Conservation (phyloP, 2,329 filamentous ascomycete genomes). For the Zasmidium citrigriseum region DNA sequence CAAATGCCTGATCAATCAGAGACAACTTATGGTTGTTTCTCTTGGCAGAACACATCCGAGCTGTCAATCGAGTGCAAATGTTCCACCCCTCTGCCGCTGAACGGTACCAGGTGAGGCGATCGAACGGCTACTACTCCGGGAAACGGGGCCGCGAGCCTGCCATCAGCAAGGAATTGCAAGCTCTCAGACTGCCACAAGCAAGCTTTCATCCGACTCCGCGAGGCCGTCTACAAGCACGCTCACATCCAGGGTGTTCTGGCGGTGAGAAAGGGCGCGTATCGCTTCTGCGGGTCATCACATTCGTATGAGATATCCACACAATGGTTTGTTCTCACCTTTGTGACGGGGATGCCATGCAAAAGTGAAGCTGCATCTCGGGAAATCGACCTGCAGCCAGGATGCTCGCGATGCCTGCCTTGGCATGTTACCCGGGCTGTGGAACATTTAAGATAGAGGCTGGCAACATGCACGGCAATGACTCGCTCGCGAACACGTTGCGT, state of each 20-base stretch:
- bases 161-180: not conserved
- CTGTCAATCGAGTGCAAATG: not conserved
- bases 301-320: not conserved
- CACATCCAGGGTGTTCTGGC: too few species aligned
- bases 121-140: not conserved
- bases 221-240: too few species aligned
- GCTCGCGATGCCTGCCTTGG: not conserved
- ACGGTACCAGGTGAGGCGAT: too few species aligned
- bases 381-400: not conserved
- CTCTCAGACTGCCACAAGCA: not conserved
- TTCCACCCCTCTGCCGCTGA: not conserved
- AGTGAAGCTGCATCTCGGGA: not conserved
- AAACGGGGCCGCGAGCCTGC: not conserved
- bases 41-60: not conserved
- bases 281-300: too few species aligned
- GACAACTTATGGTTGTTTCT: not conserved
- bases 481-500: not conserved
- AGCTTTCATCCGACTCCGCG: too few species aligned
- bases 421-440: not conserved
- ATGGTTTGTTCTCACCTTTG: too few species aligned
- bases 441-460: not conserved
- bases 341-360: too few species aligned
- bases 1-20: not conserved
- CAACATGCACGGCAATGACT: not conserved
- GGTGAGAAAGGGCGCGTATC: too few species aligned